Base-by-base conservation (phyloP, 2,329 filamentous ascomycete species). In the Dactylellina parvicollis region DNA sequence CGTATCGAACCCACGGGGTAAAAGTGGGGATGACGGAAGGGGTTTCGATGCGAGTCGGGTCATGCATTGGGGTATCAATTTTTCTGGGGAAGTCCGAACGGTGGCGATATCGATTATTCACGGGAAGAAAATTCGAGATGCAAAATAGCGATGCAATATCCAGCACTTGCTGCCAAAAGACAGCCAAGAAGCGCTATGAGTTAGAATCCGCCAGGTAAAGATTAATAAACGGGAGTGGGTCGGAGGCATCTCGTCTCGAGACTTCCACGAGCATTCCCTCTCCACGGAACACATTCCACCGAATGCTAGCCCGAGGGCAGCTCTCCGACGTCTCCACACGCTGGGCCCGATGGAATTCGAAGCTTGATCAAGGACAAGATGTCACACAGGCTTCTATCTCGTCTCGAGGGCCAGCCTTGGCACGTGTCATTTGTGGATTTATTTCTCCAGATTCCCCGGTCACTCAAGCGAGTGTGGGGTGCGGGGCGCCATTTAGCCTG, bases 401-500 rank as follows among this genome's bases (percentile, higher is more conserved):
- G 56, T 61, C 56, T 49, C 56, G 56, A 61, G 44, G 26, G 10
- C 36, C 22, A 34, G 42, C n/a, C 66, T 71, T 71, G 66, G 66
- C 57, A 40, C 57, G 34, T 56, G 42, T 42, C 49, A 71, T 71
- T 71, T 47, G 66, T 71, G 66, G 66, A 71, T 26, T 71, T 71
- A 30, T 24, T 56, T 18, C 57, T 52, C 59, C 49, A 71, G 57
- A 71, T 64, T 64, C 42, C 66, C 66, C 65, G 65, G 49, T 49
- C 55, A 28, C 59, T 49, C 40, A 62, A 42, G 57, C 50, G 57
- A 62, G 26, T 64, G 66, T 64, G 66, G 66, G 57, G 66, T 61
- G 50, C 57, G 66, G 66, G 66, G 66, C 49, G 47, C 28, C 36
- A 71, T 56, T 62, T 55, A 56, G 28, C 56, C 66, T 57, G 34